Conservation (phyloP, 2,329 filamentous ascomycete genomes). For the Fusarium solani-melongenae region DNA sequence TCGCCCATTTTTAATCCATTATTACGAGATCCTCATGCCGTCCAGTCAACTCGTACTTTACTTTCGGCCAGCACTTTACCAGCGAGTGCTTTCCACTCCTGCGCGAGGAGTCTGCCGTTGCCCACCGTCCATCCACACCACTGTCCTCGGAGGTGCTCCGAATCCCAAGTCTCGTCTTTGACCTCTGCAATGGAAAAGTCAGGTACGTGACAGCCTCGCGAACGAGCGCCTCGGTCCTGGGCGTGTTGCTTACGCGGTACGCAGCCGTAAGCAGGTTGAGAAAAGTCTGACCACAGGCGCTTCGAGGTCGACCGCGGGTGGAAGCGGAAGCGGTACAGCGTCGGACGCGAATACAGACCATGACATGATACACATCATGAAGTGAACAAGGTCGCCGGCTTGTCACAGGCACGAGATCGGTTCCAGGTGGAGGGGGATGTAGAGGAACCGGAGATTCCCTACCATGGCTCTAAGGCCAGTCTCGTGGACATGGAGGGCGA, state of each 20-base stretch:
- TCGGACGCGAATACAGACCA: slow-evolving; percentile 33
- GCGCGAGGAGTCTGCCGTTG: slow-evolving; percentile 36
- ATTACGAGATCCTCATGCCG: slow-evolving; percentile 23
- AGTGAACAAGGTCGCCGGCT: slow-evolving; percentile 19
- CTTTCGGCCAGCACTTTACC: slow-evolving; percentile 42
- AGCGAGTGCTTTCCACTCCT: slow-evolving; percentile 41
- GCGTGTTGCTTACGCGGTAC: slow-evolving; percentile 19
- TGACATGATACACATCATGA: slow-evolving; percentile 44
- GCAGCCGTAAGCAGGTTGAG: slow-evolving; percentile 39
- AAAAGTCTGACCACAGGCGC: slow-evolving; percentile 36
- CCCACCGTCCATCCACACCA: slow-evolving; percentile 35
- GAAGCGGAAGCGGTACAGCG: slow-evolving; percentile 16
- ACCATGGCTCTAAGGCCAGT: slow-evolving; percentile 39
- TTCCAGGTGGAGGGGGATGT: slow-evolving; percentile 41
- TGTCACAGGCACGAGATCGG: slow-evolving; percentile 25
- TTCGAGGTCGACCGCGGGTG: slow-evolving; percentile 28
- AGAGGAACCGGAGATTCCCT: slow-evolving; percentile 41
- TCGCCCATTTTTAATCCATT: not conserved
- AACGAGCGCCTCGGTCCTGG: not conserved
- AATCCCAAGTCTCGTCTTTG: slow-evolving; percentile 40
- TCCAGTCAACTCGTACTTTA: slow-evolving; percentile 42
- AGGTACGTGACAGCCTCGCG: slow-evolving; percentile 25
- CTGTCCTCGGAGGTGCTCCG: slow-evolving; percentile 37
- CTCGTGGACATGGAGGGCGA: slow-evolving; percentile 39
- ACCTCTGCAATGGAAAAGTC: slow-evolving; percentile 39